Evolutionary conservation across 108 stramenopile genomes (phyloP).

Genomic region (Seminavis robusta): DNA sequence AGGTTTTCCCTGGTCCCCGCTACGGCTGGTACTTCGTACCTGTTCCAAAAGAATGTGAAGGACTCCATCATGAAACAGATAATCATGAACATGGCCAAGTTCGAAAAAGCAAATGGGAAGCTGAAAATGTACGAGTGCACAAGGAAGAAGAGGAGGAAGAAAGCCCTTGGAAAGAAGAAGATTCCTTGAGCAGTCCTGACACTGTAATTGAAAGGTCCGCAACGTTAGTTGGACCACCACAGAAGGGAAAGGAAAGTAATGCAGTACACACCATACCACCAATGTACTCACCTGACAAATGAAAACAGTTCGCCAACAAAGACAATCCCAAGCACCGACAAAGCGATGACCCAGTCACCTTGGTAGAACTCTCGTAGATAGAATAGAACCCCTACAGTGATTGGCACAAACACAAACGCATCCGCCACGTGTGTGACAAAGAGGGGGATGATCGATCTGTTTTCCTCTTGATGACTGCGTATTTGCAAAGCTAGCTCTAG

Average conservation of each 20-base stretch:
- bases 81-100: constrained; percentile 73
- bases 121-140: constrained; percentile 94
- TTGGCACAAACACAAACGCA: constrained; percentile 88
- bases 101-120: constrained; percentile 87
- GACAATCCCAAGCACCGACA: constrained; percentile 83
- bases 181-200: constrained; percentile 64
- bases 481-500: constrained; percentile 87
- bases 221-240: not conserved
- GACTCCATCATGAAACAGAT: constrained; percentile 77
- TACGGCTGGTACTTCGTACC: constrained; percentile 86
- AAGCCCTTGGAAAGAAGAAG: constrained; percentile 83
- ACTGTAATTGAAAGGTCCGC: constrained; percentile 14
- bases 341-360: constrained; percentile 89
- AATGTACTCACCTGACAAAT: constrained; percentile 57
- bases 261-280: not conserved
- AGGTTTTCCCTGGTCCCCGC: too few species aligned
- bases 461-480: constrained; percentile 51
- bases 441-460: constrained; percentile 50
- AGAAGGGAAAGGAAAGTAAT: not conserved
- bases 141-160: constrained; percentile 87
- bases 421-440: constrained; percentile 66
- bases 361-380: constrained; percentile 91
- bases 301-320: constrained; percentile 93
- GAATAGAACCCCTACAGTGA: constrained; percentile 93
- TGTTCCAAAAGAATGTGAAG: constrained; percentile 91